Percentiles rank a stretch among this genome's conserved stretches.
Evolutionary conservation across 2,329 filamentous ascomycete species (phyloP).

Genomic region (Colletotrichum neosansevieriae): DNA sequence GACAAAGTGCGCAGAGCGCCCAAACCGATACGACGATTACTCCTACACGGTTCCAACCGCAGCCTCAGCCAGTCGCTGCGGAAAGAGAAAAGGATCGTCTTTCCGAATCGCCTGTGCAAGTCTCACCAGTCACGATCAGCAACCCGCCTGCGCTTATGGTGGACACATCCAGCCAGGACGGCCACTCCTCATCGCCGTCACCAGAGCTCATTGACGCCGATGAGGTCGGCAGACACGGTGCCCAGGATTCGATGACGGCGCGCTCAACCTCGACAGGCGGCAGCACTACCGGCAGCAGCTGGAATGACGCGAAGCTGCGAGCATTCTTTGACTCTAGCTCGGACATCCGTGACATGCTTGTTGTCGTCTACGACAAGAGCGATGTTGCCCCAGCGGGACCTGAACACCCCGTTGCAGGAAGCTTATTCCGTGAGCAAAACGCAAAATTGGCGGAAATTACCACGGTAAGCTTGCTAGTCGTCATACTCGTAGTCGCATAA

Average conservation of each 20-base stretch:
- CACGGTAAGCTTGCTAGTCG: conserved; percentile 62
- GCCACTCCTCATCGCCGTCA: conserved; percentile 73
- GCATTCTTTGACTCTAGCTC: conserved; percentile 92
- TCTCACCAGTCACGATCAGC: conserved; percentile 66
- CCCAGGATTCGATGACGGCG: conserved; percentile 63
- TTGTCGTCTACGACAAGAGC: conserved; percentile 93
- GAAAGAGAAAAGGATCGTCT: conserved; percentile 56
- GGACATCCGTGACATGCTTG: conserved; percentile 89
- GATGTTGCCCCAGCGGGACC: conserved; percentile 81
- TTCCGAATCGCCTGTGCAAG: conserved; percentile 77
- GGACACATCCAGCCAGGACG: conserved; percentile 79
- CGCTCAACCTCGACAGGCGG: conserved; percentile 57
- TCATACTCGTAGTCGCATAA: neutral
- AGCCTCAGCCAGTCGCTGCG: conserved; percentile 12
- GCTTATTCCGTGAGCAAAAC: conserved; percentile 88
- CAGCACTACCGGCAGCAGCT: conserved; percentile 70
- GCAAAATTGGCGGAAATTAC: conserved; percentile 89
- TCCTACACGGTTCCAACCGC: conserved; percentile 40
- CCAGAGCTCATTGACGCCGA: conserved; percentile 68
- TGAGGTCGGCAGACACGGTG: conserved; percentile 51
- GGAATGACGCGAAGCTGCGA: conserved; percentile 88
- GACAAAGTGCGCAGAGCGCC: conserved; percentile 9
- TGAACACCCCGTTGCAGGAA: conserved; percentile 87
- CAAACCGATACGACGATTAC: conserved; percentile 49
- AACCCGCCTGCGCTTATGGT: conserved; percentile 76